phyloP scores from a whole-genome alignment of 306 rosid species.

The Lablab purpureus region DNA sequence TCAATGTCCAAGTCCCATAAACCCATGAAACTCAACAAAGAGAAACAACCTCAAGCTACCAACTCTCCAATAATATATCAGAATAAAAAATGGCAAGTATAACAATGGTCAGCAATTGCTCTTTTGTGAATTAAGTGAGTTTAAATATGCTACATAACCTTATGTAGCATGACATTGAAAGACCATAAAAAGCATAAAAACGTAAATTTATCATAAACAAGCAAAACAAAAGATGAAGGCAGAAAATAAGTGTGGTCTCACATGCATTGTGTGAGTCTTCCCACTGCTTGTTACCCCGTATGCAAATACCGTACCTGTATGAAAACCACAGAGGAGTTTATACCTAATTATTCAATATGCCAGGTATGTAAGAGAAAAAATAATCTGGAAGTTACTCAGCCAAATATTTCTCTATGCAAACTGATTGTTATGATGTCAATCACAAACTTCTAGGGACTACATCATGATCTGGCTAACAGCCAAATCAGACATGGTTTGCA shows the following conservation, averaged over 20 bases:
- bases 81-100: conserved; percentile 25
- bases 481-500: conserved; percentile 29
- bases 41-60: conserved; percentile 26
- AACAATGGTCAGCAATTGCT: conserved; percentile 20
- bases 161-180: conserved; percentile 22
- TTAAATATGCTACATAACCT: conserved; percentile 7
- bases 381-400: conserved; percentile 40
- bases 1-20: conserved; percentile 4
- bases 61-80: conserved; percentile 29
- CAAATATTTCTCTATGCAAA: conserved; percentile 28
- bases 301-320: conserved; percentile 93
- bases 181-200: not conserved
- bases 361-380: conserved; percentile 42
- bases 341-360: conserved; percentile 37
- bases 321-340: conserved; percentile 44
- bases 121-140: conserved; percentile 15
- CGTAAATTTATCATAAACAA: conserved; percentile 19
- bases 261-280: conserved; percentile 99
- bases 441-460: conserved; percentile 29
- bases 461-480: conserved; percentile 29
- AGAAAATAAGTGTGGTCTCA: conserved; percentile 55
- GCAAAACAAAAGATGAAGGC: conserved; percentile 37
- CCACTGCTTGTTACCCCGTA: conserved; percentile 99
- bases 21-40: not conserved
- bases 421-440: conserved; percentile 17